Percentiles rank a stretch among this genome's conserved stretches.
phyloP scores from a whole-genome alignment of 331 rosid species.

The Prunus yedoensis region DNA sequence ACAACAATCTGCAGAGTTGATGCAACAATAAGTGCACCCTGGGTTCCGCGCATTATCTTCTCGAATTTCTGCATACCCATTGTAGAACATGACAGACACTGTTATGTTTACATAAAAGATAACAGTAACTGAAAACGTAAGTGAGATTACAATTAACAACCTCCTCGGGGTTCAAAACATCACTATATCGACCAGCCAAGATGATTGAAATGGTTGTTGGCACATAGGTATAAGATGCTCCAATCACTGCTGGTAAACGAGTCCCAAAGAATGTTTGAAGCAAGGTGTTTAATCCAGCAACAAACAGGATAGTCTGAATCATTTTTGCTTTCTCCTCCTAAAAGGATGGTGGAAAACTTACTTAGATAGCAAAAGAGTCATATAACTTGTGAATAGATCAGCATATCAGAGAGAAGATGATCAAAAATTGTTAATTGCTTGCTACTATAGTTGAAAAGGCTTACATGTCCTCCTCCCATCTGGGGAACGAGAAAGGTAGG shows the following conservation, averaged over 20 bases:
- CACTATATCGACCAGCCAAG: slow-evolving; percentile 86
- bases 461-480: slow-evolving; percentile 98
- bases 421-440: neutral
- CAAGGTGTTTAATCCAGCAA: slow-evolving; percentile 86
- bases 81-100: slow-evolving; percentile 14
- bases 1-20: slow-evolving; percentile 91
- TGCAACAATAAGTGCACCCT: slow-evolving; percentile 96
- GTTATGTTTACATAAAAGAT: neutral
- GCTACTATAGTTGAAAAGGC: slow-evolving; percentile 18
- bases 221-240: slow-evolving; percentile 86
- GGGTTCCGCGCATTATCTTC: slow-evolving; percentile 93
- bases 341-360: slow-evolving; percentile 15
- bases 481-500: slow-evolving; percentile 92
- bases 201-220: slow-evolving; percentile 92
- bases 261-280: slow-evolving; percentile 84
- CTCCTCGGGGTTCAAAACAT: slow-evolving; percentile 78
- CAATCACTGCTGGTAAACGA: slow-evolving; percentile 92
- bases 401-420: slow-evolving; percentile 13
- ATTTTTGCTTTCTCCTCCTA: slow-evolving; percentile 96
- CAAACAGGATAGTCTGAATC: slow-evolving; percentile 83
- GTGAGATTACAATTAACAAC: slow-evolving; percentile 34
- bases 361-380: slow-evolving; percentile 22
- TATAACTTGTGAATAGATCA: neutral
- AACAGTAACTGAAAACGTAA: neutral
- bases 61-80: slow-evolving; percentile 69